Conservation (phyloP, 805 yeast species). For the Isabelozyma heimii region DNA sequence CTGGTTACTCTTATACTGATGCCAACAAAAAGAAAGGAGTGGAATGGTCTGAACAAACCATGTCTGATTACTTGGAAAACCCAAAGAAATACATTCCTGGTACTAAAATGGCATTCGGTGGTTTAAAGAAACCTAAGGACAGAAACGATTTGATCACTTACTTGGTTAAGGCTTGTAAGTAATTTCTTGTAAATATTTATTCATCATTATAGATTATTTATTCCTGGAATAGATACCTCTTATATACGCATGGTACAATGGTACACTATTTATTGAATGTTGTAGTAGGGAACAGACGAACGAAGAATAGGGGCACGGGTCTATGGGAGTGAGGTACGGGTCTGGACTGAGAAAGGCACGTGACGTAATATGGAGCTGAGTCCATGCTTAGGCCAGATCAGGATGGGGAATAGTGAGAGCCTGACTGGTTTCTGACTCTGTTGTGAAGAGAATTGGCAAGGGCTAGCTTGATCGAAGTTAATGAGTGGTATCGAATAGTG, state of each 20-base stretch:
- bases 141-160: slow-evolving; percentile 95
- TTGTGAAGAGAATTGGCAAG: no score
- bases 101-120: slow-evolving; percentile 99
- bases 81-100: slow-evolving; percentile 99
- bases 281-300: not conserved
- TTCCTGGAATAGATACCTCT: not conserved
- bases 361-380: no score
- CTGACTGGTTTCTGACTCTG: no score
- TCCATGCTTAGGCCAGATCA: no score
- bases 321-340: no score
- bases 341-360: no score
- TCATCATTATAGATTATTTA: not conserved
- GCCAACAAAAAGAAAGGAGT: slow-evolving; percentile 98
- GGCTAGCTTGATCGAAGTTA: no score
- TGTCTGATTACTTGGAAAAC: slow-evolving; percentile 95
- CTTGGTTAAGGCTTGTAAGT: slow-evolving; percentile 51
- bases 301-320: no score
- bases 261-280: not conserved
- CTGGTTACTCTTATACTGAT: slow-evolving; percentile 94
- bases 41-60: slow-evolving; percentile 78
- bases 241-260: not conserved
- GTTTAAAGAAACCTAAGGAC: slow-evolving; percentile 98
- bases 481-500: no score
- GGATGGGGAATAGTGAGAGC: no score
- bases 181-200: slow-evolving; percentile 9